A percentile compares a stretch with the other conserved stretches of the same genome.
Evolutionary conservation across 164 flowering plant species (phyloP).

Genomic region (Cinnamomum micranthum): DNA sequence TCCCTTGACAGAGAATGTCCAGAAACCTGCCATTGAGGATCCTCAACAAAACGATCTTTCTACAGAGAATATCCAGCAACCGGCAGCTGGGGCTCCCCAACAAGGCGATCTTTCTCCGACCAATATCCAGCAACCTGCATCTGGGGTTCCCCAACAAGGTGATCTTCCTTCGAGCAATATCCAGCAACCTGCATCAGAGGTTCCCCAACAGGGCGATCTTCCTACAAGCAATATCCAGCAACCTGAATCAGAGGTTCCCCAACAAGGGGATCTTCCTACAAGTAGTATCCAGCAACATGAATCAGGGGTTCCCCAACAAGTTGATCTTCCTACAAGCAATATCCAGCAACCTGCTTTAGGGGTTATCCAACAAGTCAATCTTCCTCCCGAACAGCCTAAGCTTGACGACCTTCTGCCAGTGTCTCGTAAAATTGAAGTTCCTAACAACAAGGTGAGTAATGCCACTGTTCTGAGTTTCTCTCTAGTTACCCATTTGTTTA

Average conservation of each 20-base stretch:
- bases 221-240: slow-evolving; percentile 9
- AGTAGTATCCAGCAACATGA: slow-evolving; percentile 13
- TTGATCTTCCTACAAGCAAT: slow-evolving; percentile 25
- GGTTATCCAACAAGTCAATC: slow-evolving; percentile 21
- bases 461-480: no score
- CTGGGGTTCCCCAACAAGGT: slow-evolving; percentile 26
- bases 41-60: slow-evolving; percentile 30
- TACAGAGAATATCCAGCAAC: slow-evolving; percentile 9
- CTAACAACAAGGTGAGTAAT: slow-evolving; percentile 67
- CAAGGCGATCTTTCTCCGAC: slow-evolving; percentile 29
- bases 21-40: slow-evolving; percentile 17
- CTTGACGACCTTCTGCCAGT: slow-evolving; percentile 19
- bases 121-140: slow-evolving; percentile 15
- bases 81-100: slow-evolving; percentile 12
- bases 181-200: slow-evolving; percentile 20
- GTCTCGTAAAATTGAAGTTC: slow-evolving; percentile 80
- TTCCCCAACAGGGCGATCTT: slow-evolving; percentile 29
- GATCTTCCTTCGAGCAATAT: slow-evolving; percentile 24
- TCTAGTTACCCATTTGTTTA: background rate
- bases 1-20: slow-evolving; percentile 4
- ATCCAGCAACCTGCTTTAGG: slow-evolving; percentile 16
- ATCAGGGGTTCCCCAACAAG: slow-evolving; percentile 25
- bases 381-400: slow-evolving; percentile 15
- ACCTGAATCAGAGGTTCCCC: background rate
- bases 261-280: background rate